Base-by-base conservation (phyloP, 305 asterid species). In the Fraxinus xanthoxyloides region DNA sequence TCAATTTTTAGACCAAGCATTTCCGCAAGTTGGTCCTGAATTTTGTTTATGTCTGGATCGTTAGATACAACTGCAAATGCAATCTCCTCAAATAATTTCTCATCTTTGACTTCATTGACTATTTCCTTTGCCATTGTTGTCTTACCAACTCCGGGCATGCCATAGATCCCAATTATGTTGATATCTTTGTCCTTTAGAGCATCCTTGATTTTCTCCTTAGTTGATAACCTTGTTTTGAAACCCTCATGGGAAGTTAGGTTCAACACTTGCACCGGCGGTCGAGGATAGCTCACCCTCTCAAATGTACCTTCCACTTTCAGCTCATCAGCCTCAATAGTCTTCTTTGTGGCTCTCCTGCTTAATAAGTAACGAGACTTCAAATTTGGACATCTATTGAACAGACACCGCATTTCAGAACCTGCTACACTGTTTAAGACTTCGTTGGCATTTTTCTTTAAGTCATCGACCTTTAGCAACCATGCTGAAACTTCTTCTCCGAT, bases 1-100 rank as follows among this genome's bases (percentile, higher is more conserved):
- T 26, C 30, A 30, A 86, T 8, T 3, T 63, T 36, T 13, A 84
- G 36, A 19, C 80, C 88, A 7, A 90, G 36, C 2, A 0, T 30
- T 26, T 56, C 79, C 13, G 85, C 88, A 1, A 86, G 72, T 69
- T 85, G 83, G 3, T 1, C 35, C 6, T 90, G 88, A 32, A 88
- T 79, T 63, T 59, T 76, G 1, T 0, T 4, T 4, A 4, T 3
- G 10, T 86, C 77, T 31, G 3, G 54, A 0, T 73, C 1, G 43
- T 81, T 86, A 31, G 70, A 26, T 28, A 77, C 72, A 51, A 51
- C 80, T n/a, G 26, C 80, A 1, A 38, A 38, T 38, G 46, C 46
- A 38, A 8, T 0, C 46, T 38, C 46, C 0, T 38, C 13, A 38
- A 77, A 54, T 1, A 77, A 17, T 28, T 9, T 24, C 26, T 38